Base-by-base conservation (phyloP, 2,329 filamentous ascomycete genomes). In the Cladorrhinum sp. region DNA sequence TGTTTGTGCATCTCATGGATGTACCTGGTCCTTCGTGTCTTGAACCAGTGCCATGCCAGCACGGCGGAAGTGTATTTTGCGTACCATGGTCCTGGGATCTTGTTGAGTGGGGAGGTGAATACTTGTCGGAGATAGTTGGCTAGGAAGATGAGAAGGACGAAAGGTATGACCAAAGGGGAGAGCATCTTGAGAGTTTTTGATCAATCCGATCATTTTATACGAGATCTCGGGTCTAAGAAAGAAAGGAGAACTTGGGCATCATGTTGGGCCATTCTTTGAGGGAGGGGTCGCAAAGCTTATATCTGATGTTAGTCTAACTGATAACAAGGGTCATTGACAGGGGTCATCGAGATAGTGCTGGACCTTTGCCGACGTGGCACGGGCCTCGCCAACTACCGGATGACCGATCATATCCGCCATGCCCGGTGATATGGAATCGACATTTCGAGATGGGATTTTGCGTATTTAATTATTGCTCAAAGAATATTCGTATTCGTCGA, bases 1-100 rank as follows among this genome's bases (percentile, higher is more conserved):
- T 70, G 71, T 55, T 75, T 66, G 67, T 88, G 85, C 16, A 87
- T 74, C 0, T 65, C 57, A 63, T 88, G 84, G 27, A 87, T 77
- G 63, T 86, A 85, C 50, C 72, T 68, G 1, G 84, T 85, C 27
- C 84, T 76, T 22, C 75, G 74, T 29, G 79, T 81, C 32, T 73
- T 74, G 54, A 87, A 77, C 69, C 87, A 85, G 56, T 86, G 76
- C 74, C 77, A 83, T 66, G 82, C 84, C 54, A 86, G 71, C 1
- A 78, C 62, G 20, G 80, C 70, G 0, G 81, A 81, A 0, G 80
- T 84, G 66, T 84, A 78, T 27, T 77, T 75, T 20, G 82, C 78
- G 38, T 74, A 57, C 51, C 66, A 63, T 7, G 83, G 81, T 1
- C 83, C 84, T 0, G 83, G 83, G 7, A 85, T 60, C 20, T 59